phyloP scores from a whole-genome alignment of 495 filamentous ascomycete species.

The Penicillium riverlandense region DNA sequence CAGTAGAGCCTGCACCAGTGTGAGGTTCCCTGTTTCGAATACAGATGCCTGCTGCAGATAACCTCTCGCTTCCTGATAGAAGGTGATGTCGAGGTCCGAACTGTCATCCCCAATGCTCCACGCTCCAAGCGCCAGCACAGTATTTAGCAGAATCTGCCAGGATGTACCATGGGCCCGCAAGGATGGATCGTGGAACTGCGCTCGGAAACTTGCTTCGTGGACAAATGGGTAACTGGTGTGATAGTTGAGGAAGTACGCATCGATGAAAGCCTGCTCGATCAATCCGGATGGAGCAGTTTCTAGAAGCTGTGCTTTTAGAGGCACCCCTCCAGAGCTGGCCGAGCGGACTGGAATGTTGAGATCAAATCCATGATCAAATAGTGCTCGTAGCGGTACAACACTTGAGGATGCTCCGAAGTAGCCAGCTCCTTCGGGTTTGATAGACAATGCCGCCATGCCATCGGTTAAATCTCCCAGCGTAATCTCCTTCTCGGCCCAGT shows the following conservation, averaged over 20 bases:
- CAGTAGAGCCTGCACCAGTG: slow-evolving; percentile 43
- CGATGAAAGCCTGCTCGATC: slow-evolving; percentile 41
- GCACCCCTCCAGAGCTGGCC: slow-evolving; percentile 24
- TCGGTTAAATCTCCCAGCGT: slow-evolving; percentile 39
- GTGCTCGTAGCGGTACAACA: slow-evolving; percentile 37
- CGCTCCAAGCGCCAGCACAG: slow-evolving; percentile 44
- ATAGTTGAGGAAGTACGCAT: slow-evolving; percentile 47
- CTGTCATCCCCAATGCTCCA: slow-evolving; percentile 45
- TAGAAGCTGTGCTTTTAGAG: slow-evolving; percentile 34
- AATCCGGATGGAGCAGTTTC: slow-evolving; percentile 36
- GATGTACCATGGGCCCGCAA: slow-evolving; percentile 39
- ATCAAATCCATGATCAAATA: slow-evolving; percentile 41
- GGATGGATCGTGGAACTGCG: slow-evolving; percentile 46
- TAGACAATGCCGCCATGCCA: slow-evolving; percentile 47
- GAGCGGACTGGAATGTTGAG: slow-evolving; percentile 34
- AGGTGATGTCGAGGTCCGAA: slow-evolving; percentile 39
- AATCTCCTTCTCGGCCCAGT: slow-evolving; percentile 44
- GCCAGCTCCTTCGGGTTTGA: slow-evolving; percentile 41
- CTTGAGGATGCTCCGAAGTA: slow-evolving; percentile 45
- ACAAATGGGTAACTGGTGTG: slow-evolving; percentile 49
- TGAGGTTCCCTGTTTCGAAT: slow-evolving; percentile 46
- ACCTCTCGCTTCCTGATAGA: slow-evolving; percentile 40
- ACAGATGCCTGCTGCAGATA: slow-evolving; percentile 38
- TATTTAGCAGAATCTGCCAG: slow-evolving; percentile 48
- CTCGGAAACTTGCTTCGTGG: slow-evolving; percentile 47